Evolutionary conservation across 345 rosid genomes (phyloP).

Genomic region (Lumnitzera racemosa): DNA sequence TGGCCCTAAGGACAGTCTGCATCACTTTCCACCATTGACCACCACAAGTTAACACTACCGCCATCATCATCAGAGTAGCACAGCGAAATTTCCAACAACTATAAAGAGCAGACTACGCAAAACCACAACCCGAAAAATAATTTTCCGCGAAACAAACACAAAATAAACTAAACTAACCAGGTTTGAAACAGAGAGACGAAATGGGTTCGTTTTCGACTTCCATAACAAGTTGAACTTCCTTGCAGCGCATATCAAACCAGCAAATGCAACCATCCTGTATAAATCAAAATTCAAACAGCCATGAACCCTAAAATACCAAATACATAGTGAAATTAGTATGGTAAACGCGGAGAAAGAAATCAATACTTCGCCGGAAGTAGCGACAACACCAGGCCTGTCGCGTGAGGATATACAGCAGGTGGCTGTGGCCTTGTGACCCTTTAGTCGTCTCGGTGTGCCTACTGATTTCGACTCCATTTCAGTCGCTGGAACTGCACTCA

Average conservation of each 20-base stretch:
- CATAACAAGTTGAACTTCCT: conserved; percentile 61
- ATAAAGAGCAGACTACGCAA: too few species aligned
- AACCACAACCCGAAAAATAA: not conserved
- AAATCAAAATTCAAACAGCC: not conserved
- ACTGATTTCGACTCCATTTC: not conserved
- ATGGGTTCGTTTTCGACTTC: conserved; percentile 59
- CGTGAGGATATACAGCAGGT: conserved; percentile 80
- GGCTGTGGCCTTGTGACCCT: conserved; percentile 66
- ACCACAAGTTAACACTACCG: too few species aligned
- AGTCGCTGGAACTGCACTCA: rapidly evolving
- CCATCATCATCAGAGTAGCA: too few species aligned
- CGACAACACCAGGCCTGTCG: conserved; percentile 55
- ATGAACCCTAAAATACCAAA: not conserved
- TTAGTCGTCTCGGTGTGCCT: conserved; percentile 62
- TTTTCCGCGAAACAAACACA: not conserved
- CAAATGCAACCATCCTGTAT: conserved; percentile 78
- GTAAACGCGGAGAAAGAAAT: not conserved
- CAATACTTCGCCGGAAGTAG: conserved; percentile 70
- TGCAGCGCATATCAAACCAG: conserved; percentile 92
- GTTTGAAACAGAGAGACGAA: conserved; percentile 66
- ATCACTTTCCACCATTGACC: too few species aligned
- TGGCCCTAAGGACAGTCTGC: too few species aligned
- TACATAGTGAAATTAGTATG: not conserved
- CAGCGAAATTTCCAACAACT: not conserved
- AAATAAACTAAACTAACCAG: conserved; percentile 31